Evolutionary conservation across 108 stramenopile genomes (phyloP), one percentile per base, ranked within the genome.

Genomic region (Asterionellopsis glacialis): DNA sequence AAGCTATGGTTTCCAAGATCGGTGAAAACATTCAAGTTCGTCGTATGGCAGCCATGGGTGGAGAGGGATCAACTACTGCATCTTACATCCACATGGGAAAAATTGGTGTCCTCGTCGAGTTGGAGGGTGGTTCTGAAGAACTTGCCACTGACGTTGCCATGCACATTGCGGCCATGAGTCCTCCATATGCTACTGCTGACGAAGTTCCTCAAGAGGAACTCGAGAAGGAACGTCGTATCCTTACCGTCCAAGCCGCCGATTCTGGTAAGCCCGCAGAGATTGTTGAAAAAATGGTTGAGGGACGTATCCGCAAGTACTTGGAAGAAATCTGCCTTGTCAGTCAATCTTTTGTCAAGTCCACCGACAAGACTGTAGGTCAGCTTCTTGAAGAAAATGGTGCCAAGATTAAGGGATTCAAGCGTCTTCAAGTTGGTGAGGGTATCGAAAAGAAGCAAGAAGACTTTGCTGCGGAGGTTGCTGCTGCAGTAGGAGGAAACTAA

Each of bases 131-230:
- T 18, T 58, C 69, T 23, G 65, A 69, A 40, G 60, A 77, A 11
- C 67, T 83, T 21, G 68, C 64, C 50, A 74, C 64, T 15, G 83
- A 88, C 49, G 54, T 85, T 56, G 82, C 79, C 73, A 88, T 92
- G 87, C 87, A 92, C 57, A 76, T 91, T 41, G 80, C 81, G n/a
- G 90, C 86, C 40, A 82, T 84, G 82, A 84, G 79, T 50, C 87
- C 91, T 38, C 66, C 74, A 11, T 88, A 82, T 53, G 83, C 82
- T 49, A 73, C 77, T 49, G 70, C 77, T 47, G 87, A 88, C 4
- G 85, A 84, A 60, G 87, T 90, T 26, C 85, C 85, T 48, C 65
- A 69, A 0, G 93, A 87, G 18, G 87, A 78, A 44, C 53, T 91
- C 51, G 88, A 86, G 43, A 85, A 83, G 69, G 87, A 90, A 51